Evolutionary conservation across 1,139 yeast species (phyloP).

Genomic region (Pichia sp.): DNA sequence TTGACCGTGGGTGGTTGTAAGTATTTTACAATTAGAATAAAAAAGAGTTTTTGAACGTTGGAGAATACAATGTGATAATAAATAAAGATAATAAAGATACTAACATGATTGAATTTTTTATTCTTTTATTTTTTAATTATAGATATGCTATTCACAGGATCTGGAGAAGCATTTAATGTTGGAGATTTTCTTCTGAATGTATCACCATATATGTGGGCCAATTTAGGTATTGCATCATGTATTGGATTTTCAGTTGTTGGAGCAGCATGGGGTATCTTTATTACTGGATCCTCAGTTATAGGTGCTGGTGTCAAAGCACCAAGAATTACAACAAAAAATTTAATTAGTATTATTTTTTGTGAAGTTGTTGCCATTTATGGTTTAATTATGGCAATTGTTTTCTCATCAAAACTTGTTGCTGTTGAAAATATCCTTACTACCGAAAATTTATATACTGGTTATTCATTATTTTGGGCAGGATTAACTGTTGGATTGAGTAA

Average conservation of each 20-base stretch:
- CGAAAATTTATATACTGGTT: constrained; percentile 88
- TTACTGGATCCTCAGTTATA: constrained; percentile 88
- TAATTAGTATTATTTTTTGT: constrained; percentile 95
- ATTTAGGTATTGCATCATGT: constrained; percentile 84
- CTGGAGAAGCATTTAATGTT: constrained; percentile 84
- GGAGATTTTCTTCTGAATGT: constrained; percentile 81
- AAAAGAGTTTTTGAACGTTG: no score
- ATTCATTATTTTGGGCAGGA: constrained; percentile 97
- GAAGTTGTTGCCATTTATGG: constrained; percentile 99
- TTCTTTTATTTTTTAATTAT: background rate
- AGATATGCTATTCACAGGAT: constrained; percentile 83
- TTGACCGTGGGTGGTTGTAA: constrained; percentile 18
- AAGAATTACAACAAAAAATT: constrained; percentile 92
- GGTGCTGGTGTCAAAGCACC: constrained; percentile 99
- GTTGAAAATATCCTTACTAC: constrained; percentile 69
- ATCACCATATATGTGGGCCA: constrained; percentile 97
- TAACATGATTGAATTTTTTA: no score
- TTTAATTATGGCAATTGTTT: constrained; percentile 95
- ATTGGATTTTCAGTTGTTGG: constrained; percentile 95
- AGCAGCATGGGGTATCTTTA: constrained; percentile 99
- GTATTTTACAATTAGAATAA: constrained; percentile 1
- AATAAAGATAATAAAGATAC: background rate
- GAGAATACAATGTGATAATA: background rate
- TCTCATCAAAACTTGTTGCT: constrained; percentile 78
- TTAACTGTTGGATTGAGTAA: constrained; percentile 91